A percentile compares a stretch with the other conserved stretches of the same genome.
These are phyloP conservation scores for Pythium brachiatum DNA, from an alignment of 352 stramenopile genomes.

Conservation along the genomic window DNA sequence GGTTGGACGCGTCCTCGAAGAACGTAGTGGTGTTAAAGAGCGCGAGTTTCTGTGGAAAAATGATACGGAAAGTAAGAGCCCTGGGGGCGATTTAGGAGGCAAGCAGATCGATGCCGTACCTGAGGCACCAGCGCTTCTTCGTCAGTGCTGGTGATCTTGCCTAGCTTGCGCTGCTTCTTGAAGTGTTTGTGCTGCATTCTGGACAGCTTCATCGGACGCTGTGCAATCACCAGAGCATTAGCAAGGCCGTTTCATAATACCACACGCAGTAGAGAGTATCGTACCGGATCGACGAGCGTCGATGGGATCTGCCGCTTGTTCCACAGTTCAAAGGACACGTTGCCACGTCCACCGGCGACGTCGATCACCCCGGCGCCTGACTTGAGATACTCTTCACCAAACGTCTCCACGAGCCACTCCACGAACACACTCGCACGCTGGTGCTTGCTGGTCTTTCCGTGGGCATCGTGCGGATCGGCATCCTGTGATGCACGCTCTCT, in stretches of 20 bases:
- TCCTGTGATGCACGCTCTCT: constrained; percentile 49
- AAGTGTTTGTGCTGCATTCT: constrained; percentile 70
- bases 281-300: constrained; percentile 81
- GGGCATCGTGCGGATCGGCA: constrained; percentile 60
- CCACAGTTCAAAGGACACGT: constrained; percentile 84
- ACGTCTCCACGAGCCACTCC: constrained; percentile 74
- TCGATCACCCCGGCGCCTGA: constrained; percentile 69
- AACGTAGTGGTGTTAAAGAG: constrained; percentile 67
- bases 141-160: neutral
- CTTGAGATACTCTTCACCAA: constrained; percentile 47
- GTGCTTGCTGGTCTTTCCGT: constrained; percentile 71
- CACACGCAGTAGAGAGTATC: neutral
- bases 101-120: constrained; percentile 20
- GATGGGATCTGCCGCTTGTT: constrained; percentile 70
- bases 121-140: constrained; percentile 47
- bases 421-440: constrained; percentile 69
- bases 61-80: too few relatives aligned
- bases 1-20: constrained; percentile 42
- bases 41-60: constrained; percentile 28
- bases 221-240: neutral
- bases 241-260: neutral
- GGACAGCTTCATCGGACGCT: constrained; percentile 73
- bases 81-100: neutral
- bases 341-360: constrained; percentile 74
- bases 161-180: constrained; percentile 49